A percentile compares a stretch with the other conserved stretches of the same genome.
These are phyloP conservation scores for Grosmannia serpens DNA, from an alignment of 2,329 filamentous ascomycete genomes.

Conservation along the genomic window DNA sequence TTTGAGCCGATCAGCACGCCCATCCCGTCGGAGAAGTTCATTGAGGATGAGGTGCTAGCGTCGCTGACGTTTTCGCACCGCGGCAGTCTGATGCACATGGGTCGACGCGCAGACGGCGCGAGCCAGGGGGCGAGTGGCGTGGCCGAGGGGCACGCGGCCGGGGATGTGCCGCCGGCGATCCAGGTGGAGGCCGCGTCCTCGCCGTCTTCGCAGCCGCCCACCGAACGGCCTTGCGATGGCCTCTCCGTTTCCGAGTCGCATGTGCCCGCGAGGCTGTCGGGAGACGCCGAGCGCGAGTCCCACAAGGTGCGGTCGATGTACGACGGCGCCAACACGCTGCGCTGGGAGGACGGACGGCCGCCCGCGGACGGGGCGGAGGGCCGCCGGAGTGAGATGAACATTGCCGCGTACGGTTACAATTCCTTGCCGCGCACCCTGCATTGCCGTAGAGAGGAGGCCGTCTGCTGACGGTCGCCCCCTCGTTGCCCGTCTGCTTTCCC, in stretches of 20 bases:
- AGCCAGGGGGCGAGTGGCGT: neutral
- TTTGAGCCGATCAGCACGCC: slow-evolving; percentile 42
- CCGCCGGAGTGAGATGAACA: neutral
- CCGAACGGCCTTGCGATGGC: too few species aligned
- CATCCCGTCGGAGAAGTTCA: slow-evolving; percentile 44
- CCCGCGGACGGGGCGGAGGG: neutral
- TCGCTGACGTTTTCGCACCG: slow-evolving; percentile 50
- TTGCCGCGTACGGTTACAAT: slow-evolving; percentile 3
- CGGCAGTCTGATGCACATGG: slow-evolving; percentile 51
- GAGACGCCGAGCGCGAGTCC: slow-evolving; percentile 50
- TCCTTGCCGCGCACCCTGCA: slow-evolving; percentile 2
- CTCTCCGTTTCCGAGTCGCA: slow-evolving; percentile 33
- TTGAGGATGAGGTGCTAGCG: slow-evolving; percentile 47
- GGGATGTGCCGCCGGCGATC: neutral
- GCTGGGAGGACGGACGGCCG: slow-evolving; percentile 35
- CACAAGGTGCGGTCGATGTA: slow-evolving; percentile 58
- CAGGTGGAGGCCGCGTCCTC: neutral
- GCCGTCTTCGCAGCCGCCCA: slow-evolving; percentile 1
- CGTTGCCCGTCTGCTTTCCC: neutral
- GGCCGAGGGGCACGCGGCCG: neutral
- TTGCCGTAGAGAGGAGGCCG: slow-evolving; percentile 3
- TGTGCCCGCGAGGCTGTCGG: slow-evolving; percentile 24
- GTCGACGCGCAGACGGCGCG: slow-evolving; percentile 22
- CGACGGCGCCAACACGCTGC: slow-evolving; percentile 35
- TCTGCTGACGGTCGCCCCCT: slow-evolving; percentile 4